These are phyloP conservation scores for Epichloe brachyelytri DNA, from an alignment of 2,329 filamentous ascomycete species.

Conservation along the genomic window DNA sequence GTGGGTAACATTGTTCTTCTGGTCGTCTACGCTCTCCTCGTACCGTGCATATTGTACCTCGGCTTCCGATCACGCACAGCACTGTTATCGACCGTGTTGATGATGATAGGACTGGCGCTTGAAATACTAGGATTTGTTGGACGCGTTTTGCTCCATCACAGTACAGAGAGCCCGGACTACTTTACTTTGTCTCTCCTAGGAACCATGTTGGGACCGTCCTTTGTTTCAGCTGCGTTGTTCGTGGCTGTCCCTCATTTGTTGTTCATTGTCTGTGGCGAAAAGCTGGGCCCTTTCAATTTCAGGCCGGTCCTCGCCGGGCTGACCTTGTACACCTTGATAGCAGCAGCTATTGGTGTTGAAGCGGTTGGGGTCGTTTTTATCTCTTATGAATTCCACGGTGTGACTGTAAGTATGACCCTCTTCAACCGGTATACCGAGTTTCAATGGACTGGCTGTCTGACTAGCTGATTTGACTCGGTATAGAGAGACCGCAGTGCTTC, in stretches of 20 bases:
- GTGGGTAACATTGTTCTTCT: slow-evolving; percentile 29
- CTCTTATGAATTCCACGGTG: slow-evolving; percentile 19
- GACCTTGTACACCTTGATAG: slow-evolving; percentile 20
- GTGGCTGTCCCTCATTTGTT: slow-evolving; percentile 33
- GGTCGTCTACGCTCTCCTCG: slow-evolving; percentile 25
- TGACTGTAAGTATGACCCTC: slow-evolving; percentile 20
- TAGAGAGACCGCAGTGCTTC: slow-evolving; percentile 22
- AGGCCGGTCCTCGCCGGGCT: slow-evolving; percentile 21
- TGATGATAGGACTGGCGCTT: slow-evolving; percentile 25
- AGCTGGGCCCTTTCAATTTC: slow-evolving; percentile 20
- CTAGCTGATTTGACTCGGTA: slow-evolving; percentile 8
- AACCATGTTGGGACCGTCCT: slow-evolving; percentile 32
- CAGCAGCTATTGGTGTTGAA: slow-evolving; percentile 24
- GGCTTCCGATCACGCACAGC: slow-evolving; percentile 27
- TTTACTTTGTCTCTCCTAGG: slow-evolving; percentile 34
- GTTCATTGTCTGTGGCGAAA: slow-evolving; percentile 32
- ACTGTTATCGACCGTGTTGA: slow-evolving; percentile 27
- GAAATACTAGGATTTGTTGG: slow-evolving; percentile 35
- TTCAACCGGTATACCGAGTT: no score
- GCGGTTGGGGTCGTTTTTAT: slow-evolving; percentile 28
- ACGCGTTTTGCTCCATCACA: slow-evolving; percentile 27
- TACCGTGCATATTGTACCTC: slow-evolving; percentile 24
- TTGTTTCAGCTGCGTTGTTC: slow-evolving; percentile 32
- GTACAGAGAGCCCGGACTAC: slow-evolving; percentile 19
- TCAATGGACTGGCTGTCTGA: no score